Conservation (phyloP, 805 yeast species). For the Candida mattraensis region DNA sequence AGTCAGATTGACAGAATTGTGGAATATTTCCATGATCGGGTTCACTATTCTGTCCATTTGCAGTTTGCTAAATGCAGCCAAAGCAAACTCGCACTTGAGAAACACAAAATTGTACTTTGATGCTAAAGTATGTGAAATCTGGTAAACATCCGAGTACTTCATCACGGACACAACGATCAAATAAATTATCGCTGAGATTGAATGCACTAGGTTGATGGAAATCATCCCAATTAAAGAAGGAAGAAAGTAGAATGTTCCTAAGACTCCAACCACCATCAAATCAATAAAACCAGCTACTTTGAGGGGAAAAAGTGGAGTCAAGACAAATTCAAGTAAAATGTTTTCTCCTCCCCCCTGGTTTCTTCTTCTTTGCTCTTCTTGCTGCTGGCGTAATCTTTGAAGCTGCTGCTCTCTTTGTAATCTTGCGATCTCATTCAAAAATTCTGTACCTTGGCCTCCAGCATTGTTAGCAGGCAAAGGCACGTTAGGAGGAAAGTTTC, state of each 20-base stretch:
- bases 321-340: conserved; percentile 13
- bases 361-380: conserved; percentile 9
- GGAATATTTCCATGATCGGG: conserved; percentile 8
- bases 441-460: conserved; percentile 2
- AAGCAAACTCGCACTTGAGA: no score
- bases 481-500: not conserved
- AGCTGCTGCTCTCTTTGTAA: conserved; percentile 11
- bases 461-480: conserved; percentile 8
- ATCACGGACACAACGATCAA: conserved; percentile 2
- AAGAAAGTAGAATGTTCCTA: conserved; percentile 25
- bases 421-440: conserved; percentile 13
- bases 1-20: conserved; percentile 22
- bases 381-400: conserved; percentile 9
- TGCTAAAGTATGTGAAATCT: not conserved
- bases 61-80: no score
- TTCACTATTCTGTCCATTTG: not conserved
- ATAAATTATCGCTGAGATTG: conserved; percentile 2
- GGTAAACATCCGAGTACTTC: not conserved
- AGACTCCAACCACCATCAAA: conserved; percentile 18
- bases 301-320: conserved; percentile 15
- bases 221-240: conserved; percentile 29
- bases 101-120: not conserved
- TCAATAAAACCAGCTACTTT: conserved; percentile 25
- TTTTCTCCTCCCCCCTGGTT: conserved; percentile 15
- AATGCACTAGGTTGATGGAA: conserved; percentile 16